phyloP scores from a whole-genome alignment of 2,329 filamentous ascomycete genomes.

The Monosporascus sp. region DNA sequence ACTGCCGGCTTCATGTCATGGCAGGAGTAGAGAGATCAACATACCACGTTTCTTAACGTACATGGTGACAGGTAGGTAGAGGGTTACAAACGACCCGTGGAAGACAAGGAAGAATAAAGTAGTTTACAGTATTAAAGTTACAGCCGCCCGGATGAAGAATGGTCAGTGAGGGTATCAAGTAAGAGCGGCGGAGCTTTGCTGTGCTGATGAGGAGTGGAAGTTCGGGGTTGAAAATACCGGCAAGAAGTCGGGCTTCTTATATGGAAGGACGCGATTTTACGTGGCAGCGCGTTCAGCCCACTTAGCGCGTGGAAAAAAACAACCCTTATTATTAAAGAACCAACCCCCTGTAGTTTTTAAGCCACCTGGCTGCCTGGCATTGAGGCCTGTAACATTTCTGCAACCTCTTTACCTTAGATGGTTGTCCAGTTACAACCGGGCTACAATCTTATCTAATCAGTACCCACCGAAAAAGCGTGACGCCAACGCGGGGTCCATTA shows the following conservation, averaged over 20 bases:
- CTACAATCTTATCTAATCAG: no score
- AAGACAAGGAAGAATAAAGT: conserved; percentile 9
- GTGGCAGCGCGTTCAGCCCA: background rate
- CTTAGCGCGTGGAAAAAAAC: background rate
- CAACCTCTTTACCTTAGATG: no score
- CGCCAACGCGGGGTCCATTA: no score
- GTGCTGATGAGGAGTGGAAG: background rate
- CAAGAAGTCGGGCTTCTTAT: background rate
- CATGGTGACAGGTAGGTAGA: conserved; percentile 38
- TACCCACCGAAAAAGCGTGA: no score
- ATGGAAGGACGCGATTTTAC: background rate
- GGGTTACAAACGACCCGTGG: conserved; percentile 8
- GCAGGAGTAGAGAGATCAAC: conserved; percentile 22
- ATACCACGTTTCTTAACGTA: conserved; percentile 60
- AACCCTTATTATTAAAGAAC: background rate
- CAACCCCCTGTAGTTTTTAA: background rate
- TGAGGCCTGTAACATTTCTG: no score
- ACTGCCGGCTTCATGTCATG: background rate
- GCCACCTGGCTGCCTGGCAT: background rate
- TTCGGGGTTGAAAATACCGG: background rate
- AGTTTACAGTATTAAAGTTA: conserved; percentile 1
- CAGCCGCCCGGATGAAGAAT: conserved; percentile 1
- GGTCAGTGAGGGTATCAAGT: background rate
- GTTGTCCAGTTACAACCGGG: no score
- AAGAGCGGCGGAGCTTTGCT: background rate